Percentiles rank a stretch among this genome's conserved stretches.
These are phyloP conservation scores for Tuber aestivum DNA, from an alignment of 495 filamentous ascomycete genomes.

Conservation along the genomic window DNA sequence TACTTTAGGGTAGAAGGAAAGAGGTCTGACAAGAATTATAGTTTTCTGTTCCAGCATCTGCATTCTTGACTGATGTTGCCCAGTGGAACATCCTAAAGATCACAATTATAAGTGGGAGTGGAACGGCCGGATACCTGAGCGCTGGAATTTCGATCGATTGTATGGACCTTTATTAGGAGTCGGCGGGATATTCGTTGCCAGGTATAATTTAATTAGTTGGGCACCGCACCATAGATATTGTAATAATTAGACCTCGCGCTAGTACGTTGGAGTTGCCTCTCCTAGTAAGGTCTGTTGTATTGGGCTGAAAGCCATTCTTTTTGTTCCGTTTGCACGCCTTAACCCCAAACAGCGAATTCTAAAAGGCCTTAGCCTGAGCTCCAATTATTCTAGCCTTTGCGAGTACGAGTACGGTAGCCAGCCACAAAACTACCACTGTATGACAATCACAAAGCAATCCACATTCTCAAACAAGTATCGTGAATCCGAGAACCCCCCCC, in stretches of 20 bases:
- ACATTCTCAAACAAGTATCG: background rate
- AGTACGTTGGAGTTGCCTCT: background rate
- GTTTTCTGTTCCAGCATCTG: slow-evolving; percentile 13
- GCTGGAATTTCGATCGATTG: slow-evolving; percentile 28
- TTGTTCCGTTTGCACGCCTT: background rate
- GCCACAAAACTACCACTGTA: background rate
- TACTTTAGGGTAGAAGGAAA: background rate
- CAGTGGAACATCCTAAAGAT: slow-evolving; percentile 24
- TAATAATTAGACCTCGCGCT: background rate
- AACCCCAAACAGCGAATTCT: background rate
- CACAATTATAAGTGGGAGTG: slow-evolving; percentile 20
- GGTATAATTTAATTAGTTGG: background rate
- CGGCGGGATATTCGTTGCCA: background rate
- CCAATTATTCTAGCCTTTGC: background rate
- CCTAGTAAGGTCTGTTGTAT: background rate
- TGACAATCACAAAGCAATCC: background rate
- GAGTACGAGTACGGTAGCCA: background rate
- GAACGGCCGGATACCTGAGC: slow-evolving; percentile 16
- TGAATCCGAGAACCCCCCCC: no score
- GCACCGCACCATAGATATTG: background rate
- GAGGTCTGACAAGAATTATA: background rate
- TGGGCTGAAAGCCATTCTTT: background rate
- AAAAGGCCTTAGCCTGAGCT: background rate
- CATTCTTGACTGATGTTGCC: slow-evolving; percentile 16
- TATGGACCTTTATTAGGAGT: slow-evolving; percentile 23